Percentiles rank a stretch among this genome's conserved stretches.
Conservation (phyloP, 768 basidiomycete species). For the Suillus subalutaceus region DNA sequence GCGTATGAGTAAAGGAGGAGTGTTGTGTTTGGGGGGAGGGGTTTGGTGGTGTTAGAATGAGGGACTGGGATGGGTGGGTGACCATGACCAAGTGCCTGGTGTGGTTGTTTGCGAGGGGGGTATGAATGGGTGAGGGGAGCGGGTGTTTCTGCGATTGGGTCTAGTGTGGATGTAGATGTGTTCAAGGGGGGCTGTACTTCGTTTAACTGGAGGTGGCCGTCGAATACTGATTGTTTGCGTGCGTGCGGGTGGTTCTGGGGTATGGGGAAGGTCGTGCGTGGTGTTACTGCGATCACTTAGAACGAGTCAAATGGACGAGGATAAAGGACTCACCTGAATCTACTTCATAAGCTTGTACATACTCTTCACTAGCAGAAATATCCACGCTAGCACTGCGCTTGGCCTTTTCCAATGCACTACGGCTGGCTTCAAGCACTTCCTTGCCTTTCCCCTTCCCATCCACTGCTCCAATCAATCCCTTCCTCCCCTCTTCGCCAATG, state of each 20-base stretch:
- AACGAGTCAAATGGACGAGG: not conserved
- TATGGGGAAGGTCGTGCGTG: constrained; percentile 53
- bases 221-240: constrained; percentile 69
- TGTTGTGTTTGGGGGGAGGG: constrained; percentile 59
- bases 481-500: constrained; percentile 43
- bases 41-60: constrained; percentile 29
- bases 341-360: constrained; percentile 35
- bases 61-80: constrained; percentile 28
- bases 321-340: constrained; percentile 18
- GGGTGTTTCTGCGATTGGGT: constrained; percentile 48
- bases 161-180: constrained; percentile 46
- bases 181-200: constrained; percentile 25
- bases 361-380: constrained; percentile 19
- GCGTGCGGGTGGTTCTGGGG: constrained; percentile 74
- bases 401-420: constrained; percentile 51
- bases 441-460: constrained; percentile 42
- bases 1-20: constrained; percentile 85
- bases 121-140: constrained; percentile 43
- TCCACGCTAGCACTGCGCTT: constrained; percentile 20
- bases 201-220: constrained; percentile 45
- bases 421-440: constrained; percentile 55
- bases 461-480: constrained; percentile 51
- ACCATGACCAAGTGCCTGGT: constrained; percentile 52
- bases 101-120: constrained; percentile 40
- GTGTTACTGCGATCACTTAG: constrained; percentile 39